These are phyloP conservation scores for Chrysanthemum makinoi DNA, from an alignment of 129 eudicot species.

Conservation along the genomic window DNA sequence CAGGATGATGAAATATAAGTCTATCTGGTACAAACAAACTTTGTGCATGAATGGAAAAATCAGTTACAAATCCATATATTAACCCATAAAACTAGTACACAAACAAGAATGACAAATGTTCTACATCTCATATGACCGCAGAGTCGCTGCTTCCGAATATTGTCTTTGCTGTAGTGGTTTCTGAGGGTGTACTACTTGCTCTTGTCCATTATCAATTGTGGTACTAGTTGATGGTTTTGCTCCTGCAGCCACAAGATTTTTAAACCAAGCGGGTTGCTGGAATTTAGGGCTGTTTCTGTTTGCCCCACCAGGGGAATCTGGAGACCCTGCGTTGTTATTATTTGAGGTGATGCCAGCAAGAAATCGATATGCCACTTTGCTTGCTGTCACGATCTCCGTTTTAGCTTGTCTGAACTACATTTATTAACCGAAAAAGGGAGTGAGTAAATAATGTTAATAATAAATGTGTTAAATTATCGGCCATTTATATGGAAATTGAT, in stretches of 20 bases:
- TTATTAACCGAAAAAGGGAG: neutral
- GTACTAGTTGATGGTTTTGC: constrained; percentile 73
- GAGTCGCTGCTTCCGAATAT: constrained; percentile 36
- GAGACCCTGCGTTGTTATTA: constrained; percentile 33
- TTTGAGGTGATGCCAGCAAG: constrained; percentile 67
- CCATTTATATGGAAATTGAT: neutral
- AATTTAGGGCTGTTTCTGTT: constrained; percentile 52
- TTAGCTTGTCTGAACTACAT: constrained; percentile 91
- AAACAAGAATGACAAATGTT: constrained; percentile 14
- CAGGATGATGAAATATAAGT: constrained; percentile 1
- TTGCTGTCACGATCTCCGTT: constrained; percentile 90
- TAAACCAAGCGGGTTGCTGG: constrained; percentile 83
- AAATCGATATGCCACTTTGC: constrained; percentile 92
- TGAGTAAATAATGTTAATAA: neutral
- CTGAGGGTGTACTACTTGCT: constrained; percentile 19
- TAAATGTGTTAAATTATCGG: neutral
- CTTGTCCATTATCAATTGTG: constrained; percentile 46
- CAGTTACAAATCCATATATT: constrained; percentile 21
- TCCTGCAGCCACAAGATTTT: constrained; percentile 68
- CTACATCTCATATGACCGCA: constrained; percentile 31
- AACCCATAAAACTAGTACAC: constrained; percentile 26
- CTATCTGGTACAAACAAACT: constrained; percentile 12
- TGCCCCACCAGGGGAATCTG: constrained; percentile 49
- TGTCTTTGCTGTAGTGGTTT: constrained; percentile 34
- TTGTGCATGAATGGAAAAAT: constrained; percentile 16